Conservation (phyloP, 768 basidiomycete species). For the Russula vinacea region DNA sequence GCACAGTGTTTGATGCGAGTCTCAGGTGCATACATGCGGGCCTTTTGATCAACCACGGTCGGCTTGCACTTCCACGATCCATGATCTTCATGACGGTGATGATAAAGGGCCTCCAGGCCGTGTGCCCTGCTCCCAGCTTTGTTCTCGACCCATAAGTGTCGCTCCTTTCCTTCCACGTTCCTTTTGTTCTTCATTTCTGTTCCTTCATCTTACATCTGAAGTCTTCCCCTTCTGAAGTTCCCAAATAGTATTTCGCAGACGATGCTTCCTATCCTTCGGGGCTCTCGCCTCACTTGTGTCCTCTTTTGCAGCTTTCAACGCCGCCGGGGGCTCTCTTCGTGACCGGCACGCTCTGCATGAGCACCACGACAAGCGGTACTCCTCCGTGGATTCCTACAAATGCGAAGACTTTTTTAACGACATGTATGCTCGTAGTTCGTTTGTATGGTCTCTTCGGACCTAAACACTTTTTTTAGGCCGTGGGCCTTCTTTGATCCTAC, state of each 20-base stretch:
- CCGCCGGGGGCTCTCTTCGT: neutral
- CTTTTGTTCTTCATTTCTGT: neutral
- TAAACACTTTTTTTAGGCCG: neutral
- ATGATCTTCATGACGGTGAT: neutral
- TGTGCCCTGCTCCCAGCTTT: neutral
- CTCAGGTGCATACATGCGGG: neutral
- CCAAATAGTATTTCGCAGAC: neutral
- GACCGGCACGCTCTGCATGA: neutral
- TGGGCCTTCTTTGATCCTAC: constrained; percentile 9
- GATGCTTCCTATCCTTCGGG: neutral
- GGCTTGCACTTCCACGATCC: neutral
- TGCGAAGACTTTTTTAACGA: neutral
- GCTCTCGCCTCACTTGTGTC: neutral
- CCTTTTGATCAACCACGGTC: neutral
- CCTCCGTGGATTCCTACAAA: constrained; percentile 3
- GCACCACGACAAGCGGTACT: neutral
- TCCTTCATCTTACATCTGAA: neutral
- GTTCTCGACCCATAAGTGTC: neutral
- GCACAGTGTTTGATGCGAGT: no score
- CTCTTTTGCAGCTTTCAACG: neutral
- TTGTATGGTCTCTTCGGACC: neutral
- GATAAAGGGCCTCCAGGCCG: neutral
- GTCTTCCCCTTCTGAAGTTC: neutral
- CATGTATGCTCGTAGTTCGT: neutral
- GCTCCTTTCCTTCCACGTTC: neutral